Base-by-base conservation (phyloP, 306 rosid genomes). In the Myrica gale region DNA sequence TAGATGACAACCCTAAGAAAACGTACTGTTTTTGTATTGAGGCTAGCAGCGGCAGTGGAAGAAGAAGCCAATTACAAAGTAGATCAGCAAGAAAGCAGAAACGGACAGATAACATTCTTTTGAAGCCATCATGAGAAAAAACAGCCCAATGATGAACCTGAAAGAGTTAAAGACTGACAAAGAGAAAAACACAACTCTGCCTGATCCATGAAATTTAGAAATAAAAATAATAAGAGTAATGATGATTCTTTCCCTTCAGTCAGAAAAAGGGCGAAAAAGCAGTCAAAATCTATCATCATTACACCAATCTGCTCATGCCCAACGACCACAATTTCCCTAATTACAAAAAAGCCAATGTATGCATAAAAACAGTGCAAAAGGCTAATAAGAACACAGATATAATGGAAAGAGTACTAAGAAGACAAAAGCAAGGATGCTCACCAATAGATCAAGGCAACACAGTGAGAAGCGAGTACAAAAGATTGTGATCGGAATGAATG, bases 281-380 rank as follows among this genome's bases (percentile, higher is more conserved):
- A 73, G 90, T 86, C 90, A 84, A 81, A 73, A 81, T 72, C 74
- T 69, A 69, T 50, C 84, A 86, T 86, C 90, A 86, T 84, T 86
- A 77, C 90, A 71, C 88, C 88, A 86, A 86, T 86, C 90, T 78
- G 82, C 79, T 83, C 45, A 53, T 74, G 71, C 75, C 74, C 87
- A 80, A 74, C 73, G 9, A 68, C 83, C 71, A 20, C 50, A 67
- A 13, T 69, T 52, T 62, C 45, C 26, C 58, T 37, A 5, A 10
- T n/a, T 6, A 62, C 66, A 43, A 63, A 43, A 68, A 12, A 62
- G 58, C 68, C 68, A 50, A 48, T 11, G 5, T 48, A 9, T 41
- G 71, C 10, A 69, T 15, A 69, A 37, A 72, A 53, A 19, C 73
- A 26, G 78, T 32, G 16, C 69, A 12, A 43, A 72, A 77, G 9